Percentiles rank a stretch among this genome's conserved stretches.
phyloP scores from a whole-genome alignment of 257 asterid species.

The Scutellaria barbata region DNA sequence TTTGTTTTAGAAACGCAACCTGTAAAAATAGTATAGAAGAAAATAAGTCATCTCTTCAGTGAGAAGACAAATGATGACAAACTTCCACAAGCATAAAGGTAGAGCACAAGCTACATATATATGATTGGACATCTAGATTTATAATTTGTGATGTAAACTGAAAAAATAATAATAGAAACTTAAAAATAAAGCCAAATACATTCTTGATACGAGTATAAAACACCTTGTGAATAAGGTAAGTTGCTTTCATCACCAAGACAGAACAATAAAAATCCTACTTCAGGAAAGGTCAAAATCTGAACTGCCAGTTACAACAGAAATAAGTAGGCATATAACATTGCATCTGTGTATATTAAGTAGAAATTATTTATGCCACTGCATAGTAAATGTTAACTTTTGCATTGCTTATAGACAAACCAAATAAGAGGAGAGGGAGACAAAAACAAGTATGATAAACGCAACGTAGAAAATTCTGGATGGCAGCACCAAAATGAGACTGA shows the following conservation, averaged over 20 bases:
- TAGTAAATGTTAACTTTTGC: neutral
- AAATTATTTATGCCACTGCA: neutral
- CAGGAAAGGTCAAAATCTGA: slow-evolving; percentile 17
- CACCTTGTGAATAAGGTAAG: neutral
- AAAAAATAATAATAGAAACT: too few relatives aligned
- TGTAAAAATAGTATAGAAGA: slow-evolving; percentile 38
- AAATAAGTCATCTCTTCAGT: slow-evolving; percentile 27
- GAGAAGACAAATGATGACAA: slow-evolving; percentile 21
- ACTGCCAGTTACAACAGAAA: slow-evolving; percentile 9
- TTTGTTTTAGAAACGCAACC: slow-evolving; percentile 81
- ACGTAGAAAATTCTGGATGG: neutral
- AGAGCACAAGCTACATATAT: neutral
- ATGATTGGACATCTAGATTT: neutral
- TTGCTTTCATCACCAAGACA: slow-evolving; percentile 5
- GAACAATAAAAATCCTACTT: neutral
- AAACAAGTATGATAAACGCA: neutral
- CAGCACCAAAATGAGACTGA: neutral
- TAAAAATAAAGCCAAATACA: slow-evolving; percentile 19
- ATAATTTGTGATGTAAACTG: neutral
- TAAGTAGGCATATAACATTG: neutral
- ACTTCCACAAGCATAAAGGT: slow-evolving; percentile 2
- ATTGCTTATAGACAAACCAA: slow-evolving; percentile 4
- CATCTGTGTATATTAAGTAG: neutral
- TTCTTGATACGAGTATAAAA: neutral
- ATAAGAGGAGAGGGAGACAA: neutral